phyloP scores from a whole-genome alignment of 306 rosid species.

The Pyrus pyrifolia region DNA sequence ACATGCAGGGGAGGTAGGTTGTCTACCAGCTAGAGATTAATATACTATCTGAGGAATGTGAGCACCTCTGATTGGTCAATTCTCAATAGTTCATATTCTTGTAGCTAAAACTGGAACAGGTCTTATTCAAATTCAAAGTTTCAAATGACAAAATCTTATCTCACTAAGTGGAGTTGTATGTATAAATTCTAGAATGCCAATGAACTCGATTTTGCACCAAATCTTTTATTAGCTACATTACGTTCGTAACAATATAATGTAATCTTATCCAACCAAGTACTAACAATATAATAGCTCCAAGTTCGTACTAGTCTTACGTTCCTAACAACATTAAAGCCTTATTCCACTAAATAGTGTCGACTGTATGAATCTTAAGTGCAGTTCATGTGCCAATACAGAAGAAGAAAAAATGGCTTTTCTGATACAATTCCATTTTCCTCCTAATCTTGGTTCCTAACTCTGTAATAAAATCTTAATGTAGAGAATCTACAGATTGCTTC shows the following conservation, averaged over 20 bases:
- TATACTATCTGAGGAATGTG: no score
- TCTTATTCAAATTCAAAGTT: background rate
- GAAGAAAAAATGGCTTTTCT: background rate
- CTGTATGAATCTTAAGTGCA: background rate
- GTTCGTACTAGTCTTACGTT: no score
- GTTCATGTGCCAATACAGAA: background rate
- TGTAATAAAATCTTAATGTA: background rate
- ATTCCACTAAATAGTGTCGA: fast-evolving
- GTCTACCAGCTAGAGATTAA: background rate
- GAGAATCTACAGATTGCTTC: background rate
- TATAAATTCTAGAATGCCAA: no score
- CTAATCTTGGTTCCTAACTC: background rate
- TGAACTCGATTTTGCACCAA: fast-evolving
- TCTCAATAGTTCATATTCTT: no score
- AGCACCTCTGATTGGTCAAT: no score
- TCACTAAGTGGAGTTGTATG: fast-evolving
- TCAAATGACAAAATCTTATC: no score
- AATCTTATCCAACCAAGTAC: no score
- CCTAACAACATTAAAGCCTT: no score
- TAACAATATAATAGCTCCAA: no score
- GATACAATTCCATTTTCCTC: background rate
- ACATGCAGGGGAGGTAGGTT: constrained; percentile 3
- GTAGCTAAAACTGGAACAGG: no score
- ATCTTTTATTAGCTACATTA: no score
- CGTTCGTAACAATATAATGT: no score